Evolutionary conservation across 2,329 filamentous ascomycete species (phyloP), one percentile per base, ranked within the genome.

Genomic region (Cytospora schulzeri): DNA sequence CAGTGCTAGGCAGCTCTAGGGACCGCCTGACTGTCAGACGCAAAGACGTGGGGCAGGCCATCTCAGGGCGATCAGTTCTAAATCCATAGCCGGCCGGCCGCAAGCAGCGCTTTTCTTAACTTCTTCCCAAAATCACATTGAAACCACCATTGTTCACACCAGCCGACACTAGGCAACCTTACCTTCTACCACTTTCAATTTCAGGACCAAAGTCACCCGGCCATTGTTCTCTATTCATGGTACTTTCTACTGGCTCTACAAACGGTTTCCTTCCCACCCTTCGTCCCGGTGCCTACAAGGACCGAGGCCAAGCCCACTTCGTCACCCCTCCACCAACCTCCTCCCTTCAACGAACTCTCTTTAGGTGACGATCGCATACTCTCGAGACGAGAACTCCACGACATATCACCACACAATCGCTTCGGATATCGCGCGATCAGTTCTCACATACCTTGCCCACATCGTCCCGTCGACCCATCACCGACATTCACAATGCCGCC

Each of bases 401-500:
- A 29, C 22, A 7, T 33, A 33, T 26, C 24, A 14, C 48, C 24
- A 22, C 41, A n/a, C 24, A 45, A 24, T 26, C 19, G 24, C 22
- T 12, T 29, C 15, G 50, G 26, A 29, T 48, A 29, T 54, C 28
- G n/a, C 53, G 58, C 62, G 57, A 59, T 50, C 24, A 19, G 28
- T 33, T 6, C 19, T 55, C 31, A 33, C 33, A 33, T 57, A 56
- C 26, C 52, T 28, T 26, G 33, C 62, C 38, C 57, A 35, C 24
- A 35, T 4, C 28, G 31, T n/a, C 51, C 22, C 29, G 19, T 45
- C 17, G 35, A 31, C 11, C 15, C 57, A 38, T 24, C 50, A 28
- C 33, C 26, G 11, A 38, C 28, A 48, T 51, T 15, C 48, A 75
- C 76, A 73, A 73, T 73, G 33, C 74, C 75, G 28, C 65, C 64